These are phyloP conservation scores for Chrysanthemum seticuspe DNA, from an alignment of 129 eudicot species.

Conservation along the genomic window DNA sequence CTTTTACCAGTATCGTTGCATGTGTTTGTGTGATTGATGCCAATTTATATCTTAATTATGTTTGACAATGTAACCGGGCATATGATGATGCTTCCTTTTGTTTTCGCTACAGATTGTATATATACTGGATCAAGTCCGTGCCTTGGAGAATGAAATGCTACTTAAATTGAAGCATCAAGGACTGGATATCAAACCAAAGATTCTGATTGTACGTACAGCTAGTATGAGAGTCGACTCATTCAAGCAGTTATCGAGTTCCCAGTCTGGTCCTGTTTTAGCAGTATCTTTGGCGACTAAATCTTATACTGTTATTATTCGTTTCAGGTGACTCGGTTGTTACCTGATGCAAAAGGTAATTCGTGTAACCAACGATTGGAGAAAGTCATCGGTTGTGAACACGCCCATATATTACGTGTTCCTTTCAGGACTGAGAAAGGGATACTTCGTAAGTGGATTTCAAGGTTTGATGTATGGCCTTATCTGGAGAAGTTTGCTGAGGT, in stretches of 20 bases:
- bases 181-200: constrained; percentile 74
- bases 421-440: constrained; percentile 80
- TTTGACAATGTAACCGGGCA: not conserved
- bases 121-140: constrained; percentile 98
- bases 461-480: constrained; percentile 99
- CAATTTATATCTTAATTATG: constrained; percentile 1
- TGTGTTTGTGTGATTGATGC: constrained; percentile 1
- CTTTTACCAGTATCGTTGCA: not conserved
- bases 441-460: constrained; percentile 92
- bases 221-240: constrained; percentile 14
- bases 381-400: constrained; percentile 75
- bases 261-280: constrained; percentile 5
- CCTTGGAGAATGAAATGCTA: constrained; percentile 89
- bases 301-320: constrained; percentile 24
- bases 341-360: constrained; percentile 97
- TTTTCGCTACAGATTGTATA: constrained; percentile 66
- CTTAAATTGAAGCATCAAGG: constrained; percentile 81
- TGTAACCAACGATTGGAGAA: constrained; percentile 92
- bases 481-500: constrained; percentile 90
- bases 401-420: constrained; percentile 89
- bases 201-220: constrained; percentile 60
- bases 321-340: constrained; percentile 84
- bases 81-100: constrained; percentile 16
- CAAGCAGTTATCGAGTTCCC: constrained; percentile 10
- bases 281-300: not conserved